Percentiles rank a stretch among this genome's conserved stretches.
These are phyloP conservation scores for Curvularia sp. DNA, from an alignment of 2,329 filamentous ascomycete species.

Conservation along the genomic window DNA sequence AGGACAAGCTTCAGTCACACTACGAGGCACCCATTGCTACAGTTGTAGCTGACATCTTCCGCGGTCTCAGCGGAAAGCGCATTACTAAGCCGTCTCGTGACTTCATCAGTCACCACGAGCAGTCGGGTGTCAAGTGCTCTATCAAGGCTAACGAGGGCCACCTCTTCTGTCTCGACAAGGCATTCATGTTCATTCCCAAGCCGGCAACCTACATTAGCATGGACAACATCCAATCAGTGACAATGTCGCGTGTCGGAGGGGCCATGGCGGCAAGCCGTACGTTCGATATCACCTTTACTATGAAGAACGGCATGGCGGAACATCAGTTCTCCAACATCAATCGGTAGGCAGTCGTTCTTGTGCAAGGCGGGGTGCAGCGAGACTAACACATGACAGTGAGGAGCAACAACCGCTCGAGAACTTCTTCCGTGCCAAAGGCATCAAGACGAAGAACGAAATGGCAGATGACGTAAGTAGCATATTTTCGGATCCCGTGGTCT, in stretches of 20 bases:
- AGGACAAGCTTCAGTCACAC: slow-evolving; percentile 83
- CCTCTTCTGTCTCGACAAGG: slow-evolving; percentile 95
- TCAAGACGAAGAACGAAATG: slow-evolving; percentile 98
- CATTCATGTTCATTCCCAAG: slow-evolving; percentile 99
- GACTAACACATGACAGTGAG: slow-evolving; percentile 62
- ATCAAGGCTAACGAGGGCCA: slow-evolving; percentile 99
- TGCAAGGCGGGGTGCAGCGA: slow-evolving; percentile 3
- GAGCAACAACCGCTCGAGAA: slow-evolving; percentile 95
- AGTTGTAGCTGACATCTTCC: slow-evolving; percentile 94
- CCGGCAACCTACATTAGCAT: slow-evolving; percentile 96
- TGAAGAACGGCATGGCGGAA: slow-evolving; percentile 86
- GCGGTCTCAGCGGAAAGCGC: slow-evolving; percentile 92
- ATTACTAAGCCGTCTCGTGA: slow-evolving; percentile 93
- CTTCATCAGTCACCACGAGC: slow-evolving; percentile 90
- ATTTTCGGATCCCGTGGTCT: neutral
- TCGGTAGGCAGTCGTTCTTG: slow-evolving; percentile 60
- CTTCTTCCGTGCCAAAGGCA: slow-evolving; percentile 95
- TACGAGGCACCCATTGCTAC: slow-evolving; percentile 90
- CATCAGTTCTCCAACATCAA: slow-evolving; percentile 99
- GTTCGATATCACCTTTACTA: slow-evolving; percentile 92
- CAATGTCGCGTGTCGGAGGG: slow-evolving; percentile 93
- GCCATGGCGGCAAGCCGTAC: slow-evolving; percentile 93
- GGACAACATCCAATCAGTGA: slow-evolving; percentile 89
- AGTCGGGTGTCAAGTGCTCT: slow-evolving; percentile 98
- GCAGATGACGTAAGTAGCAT: slow-evolving; percentile 79